Evolutionary conservation across 208 protist species (phyloP).

Genomic region (Sergeia podlipaevii): DNA sequence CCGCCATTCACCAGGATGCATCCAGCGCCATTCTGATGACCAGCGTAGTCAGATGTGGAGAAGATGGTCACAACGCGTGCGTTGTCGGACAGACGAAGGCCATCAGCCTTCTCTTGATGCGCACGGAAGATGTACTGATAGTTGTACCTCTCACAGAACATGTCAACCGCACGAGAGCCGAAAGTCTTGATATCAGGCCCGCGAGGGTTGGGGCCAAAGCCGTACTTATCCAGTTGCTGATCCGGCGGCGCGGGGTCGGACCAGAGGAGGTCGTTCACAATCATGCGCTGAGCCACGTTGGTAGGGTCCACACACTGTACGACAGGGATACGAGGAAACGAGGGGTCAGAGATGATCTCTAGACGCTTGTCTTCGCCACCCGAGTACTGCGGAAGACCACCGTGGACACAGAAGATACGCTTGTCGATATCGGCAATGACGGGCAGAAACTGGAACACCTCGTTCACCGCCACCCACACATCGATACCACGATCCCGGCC

Average conservation of each 20-base stretch:
- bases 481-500: constrained; percentile 78
- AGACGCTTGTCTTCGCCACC: constrained; percentile 86
- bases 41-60: constrained; percentile 90
- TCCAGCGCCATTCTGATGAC: constrained; percentile 89
- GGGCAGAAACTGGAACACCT: constrained; percentile 90
- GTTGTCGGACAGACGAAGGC: constrained; percentile 86
- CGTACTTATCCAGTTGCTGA: constrained; percentile 82
- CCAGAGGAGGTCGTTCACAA: constrained; percentile 90
- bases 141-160: constrained; percentile 91
- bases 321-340: constrained; percentile 84
- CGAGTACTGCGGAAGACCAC: constrained; percentile 90
- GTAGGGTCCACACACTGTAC: constrained; percentile 82
- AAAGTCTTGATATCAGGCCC: constrained; percentile 90
- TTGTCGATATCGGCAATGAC: constrained; percentile 93
- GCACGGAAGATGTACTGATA: constrained; percentile 93
- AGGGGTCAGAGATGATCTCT: constrained; percentile 78
- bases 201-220: constrained; percentile 88
- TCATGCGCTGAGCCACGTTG: constrained; percentile 85
- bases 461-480: constrained; percentile 90
- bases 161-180: constrained; percentile 83
- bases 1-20: constrained; percentile 81
- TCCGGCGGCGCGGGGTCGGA: constrained; percentile 83
- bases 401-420: constrained; percentile 94
- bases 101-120: constrained; percentile 91
- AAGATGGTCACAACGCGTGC: constrained; percentile 92